Conservation (phyloP, 805 yeast species). For the Pichia membranifaciens region DNA sequence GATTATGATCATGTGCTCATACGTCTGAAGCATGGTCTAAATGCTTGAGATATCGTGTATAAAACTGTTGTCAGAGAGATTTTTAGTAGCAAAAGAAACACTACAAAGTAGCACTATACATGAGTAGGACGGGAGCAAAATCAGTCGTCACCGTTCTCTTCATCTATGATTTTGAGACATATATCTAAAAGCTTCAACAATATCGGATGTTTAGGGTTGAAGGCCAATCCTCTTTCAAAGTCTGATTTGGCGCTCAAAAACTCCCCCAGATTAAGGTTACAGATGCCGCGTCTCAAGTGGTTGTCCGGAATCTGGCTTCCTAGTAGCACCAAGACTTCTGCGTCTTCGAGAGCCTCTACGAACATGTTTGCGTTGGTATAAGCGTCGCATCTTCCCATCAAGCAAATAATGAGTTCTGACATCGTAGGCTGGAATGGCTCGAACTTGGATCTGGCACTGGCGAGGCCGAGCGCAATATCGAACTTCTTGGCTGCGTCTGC, state of each 20-base stretch:
- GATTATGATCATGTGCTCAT: no score
- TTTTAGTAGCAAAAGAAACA: no score
- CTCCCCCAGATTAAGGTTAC: slow-evolving; percentile 55
- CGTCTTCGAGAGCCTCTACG: slow-evolving; percentile 60
- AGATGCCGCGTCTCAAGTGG: slow-evolving; percentile 65
- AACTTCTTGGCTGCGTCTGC: slow-evolving; percentile 60
- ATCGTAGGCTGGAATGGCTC: slow-evolving; percentile 69
- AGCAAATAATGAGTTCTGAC: slow-evolving; percentile 59
- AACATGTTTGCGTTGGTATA: slow-evolving; percentile 48
- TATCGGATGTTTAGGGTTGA: slow-evolving; percentile 48
- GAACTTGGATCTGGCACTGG: slow-evolving; percentile 61
- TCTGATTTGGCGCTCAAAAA: slow-evolving; percentile 57
- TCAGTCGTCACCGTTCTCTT: slow-evolving; percentile 51
- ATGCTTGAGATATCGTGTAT: no score
- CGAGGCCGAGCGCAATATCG: slow-evolving; percentile 61
- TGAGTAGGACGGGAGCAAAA: background rate
- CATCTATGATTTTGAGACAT: slow-evolving; percentile 42
- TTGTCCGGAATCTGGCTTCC: slow-evolving; percentile 61
- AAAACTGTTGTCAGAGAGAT: no score
- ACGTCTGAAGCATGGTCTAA: no score
- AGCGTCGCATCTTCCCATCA: slow-evolving; percentile 70
- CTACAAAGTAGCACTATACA: no score
- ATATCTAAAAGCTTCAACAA: slow-evolving; percentile 43
- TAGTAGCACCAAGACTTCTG: slow-evolving; percentile 57
- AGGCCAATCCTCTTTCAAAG: slow-evolving; percentile 68